These are phyloP conservation scores for Ascochyta rabiei DNA, from an alignment of 2,329 filamentous ascomycete species.

Conservation along the genomic window DNA sequence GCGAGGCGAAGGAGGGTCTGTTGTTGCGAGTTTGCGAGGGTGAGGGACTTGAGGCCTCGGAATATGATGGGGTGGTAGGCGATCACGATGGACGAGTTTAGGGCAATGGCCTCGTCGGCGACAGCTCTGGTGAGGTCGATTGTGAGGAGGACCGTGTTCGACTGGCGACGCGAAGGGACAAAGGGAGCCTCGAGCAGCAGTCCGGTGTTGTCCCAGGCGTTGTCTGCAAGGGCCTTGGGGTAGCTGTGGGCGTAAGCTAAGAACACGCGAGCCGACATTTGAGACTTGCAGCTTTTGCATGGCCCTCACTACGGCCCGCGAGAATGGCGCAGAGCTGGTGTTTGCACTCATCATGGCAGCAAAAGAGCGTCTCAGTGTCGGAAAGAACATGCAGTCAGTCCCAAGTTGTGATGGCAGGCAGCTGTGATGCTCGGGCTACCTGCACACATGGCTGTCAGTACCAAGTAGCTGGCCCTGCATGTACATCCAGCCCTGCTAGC, in stretches of 20 bases:
- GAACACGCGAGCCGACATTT: neutral
- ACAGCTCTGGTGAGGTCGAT: slow-evolving; percentile 91
- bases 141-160: slow-evolving; percentile 76
- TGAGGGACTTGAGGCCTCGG: slow-evolving; percentile 86
- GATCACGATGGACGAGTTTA: slow-evolving; percentile 78
- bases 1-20: slow-evolving; percentile 80
- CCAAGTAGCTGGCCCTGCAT: neutral
- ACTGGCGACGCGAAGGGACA: slow-evolving; percentile 60
- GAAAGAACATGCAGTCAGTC: slow-evolving; percentile 39
- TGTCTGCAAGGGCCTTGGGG: slow-evolving; percentile 86
- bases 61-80: slow-evolving; percentile 99
- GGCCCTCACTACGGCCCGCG: slow-evolving; percentile 71
- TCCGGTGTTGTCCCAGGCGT: slow-evolving; percentile 96
- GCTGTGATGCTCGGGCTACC: slow-evolving; percentile 3
- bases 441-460: neutral
- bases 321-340: slow-evolving; percentile 63
- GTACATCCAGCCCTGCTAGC: neutral
- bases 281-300: slow-evolving; percentile 76
- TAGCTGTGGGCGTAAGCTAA: slow-evolving; percentile 63
- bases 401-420: neutral
- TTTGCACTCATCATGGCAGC: slow-evolving; percentile 48
- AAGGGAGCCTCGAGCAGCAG: slow-evolving; percentile 73
- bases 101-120: slow-evolving; percentile 83
- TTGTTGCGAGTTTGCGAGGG: slow-evolving; percentile 84
- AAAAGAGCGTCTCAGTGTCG: slow-evolving; percentile 42